Conservation (phyloP, 441 rosid species). For the Erodium chrysanthum region DNA sequence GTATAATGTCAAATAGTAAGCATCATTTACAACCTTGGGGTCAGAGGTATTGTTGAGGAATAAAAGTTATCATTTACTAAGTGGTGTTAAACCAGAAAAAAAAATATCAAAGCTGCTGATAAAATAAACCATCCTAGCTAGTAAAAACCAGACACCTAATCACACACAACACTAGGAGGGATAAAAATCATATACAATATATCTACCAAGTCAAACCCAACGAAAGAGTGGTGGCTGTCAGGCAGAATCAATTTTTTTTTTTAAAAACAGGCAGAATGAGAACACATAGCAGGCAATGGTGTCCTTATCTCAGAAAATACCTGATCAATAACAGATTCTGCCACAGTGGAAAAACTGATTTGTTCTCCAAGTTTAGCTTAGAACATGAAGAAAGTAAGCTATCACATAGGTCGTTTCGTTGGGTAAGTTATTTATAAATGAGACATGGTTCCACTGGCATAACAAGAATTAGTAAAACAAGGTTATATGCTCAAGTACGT, state of each 20-base stretch:
- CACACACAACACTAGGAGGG: background rate
- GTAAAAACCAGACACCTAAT: background rate
- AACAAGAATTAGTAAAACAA: conserved; percentile 3
- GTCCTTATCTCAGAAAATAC: background rate
- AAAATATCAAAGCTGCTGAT: background rate
- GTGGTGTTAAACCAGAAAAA: background rate
- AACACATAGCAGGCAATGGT: background rate
- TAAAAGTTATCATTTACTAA: background rate
- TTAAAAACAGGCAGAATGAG: background rate
- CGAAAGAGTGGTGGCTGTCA: background rate
- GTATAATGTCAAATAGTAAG: background rate
- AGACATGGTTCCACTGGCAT: background rate
- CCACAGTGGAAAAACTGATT: background rate
- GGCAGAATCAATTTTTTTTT: too few relatives aligned
- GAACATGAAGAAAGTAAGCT: background rate
- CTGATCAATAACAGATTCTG: background rate
- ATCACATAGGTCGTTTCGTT: background rate
- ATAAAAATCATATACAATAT: background rate
- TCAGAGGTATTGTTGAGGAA: background rate
- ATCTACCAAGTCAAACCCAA: background rate
- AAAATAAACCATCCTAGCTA: conserved; percentile 1
- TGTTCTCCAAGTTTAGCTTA: background rate
- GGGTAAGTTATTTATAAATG: background rate
- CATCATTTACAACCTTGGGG: background rate
- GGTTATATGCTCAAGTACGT: conserved; percentile 28